phyloP scores from a whole-genome alignment of 805 yeast genomes.

The Saccharomycopsis sp. region DNA sequence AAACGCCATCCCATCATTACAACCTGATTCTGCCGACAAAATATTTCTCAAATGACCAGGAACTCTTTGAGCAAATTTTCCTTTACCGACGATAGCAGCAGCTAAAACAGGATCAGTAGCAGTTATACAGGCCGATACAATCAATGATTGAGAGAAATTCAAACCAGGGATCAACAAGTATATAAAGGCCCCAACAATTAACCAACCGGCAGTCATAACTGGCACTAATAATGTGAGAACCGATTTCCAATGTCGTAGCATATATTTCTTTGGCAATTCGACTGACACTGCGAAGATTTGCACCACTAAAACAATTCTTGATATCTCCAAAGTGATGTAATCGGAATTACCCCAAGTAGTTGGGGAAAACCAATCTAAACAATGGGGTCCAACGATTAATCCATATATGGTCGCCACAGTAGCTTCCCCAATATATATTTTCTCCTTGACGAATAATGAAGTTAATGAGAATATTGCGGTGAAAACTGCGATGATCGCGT shows the following conservation, averaged over 20 bases:
- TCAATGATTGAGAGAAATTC: constrained; percentile 61
- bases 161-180: constrained; percentile 73
- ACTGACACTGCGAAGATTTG: constrained; percentile 95
- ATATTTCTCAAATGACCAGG: constrained; percentile 88
- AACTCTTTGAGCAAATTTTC: constrained; percentile 82
- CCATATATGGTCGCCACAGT: constrained; percentile 84
- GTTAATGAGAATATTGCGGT: constrained; percentile 73
- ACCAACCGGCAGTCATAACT: constrained; percentile 89
- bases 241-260: constrained; percentile 77
- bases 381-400: constrained; percentile 81
- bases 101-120: constrained; percentile 96
- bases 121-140: constrained; percentile 81
- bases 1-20: constrained; percentile 95
- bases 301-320: constrained; percentile 74
- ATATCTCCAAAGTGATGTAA: constrained; percentile 71
- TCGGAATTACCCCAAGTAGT: constrained; percentile 81
- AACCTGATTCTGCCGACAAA: constrained; percentile 79
- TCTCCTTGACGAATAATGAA: constrained; percentile 77
- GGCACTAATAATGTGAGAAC: constrained; percentile 71
- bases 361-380: constrained; percentile 78
- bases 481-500: constrained; percentile 81
- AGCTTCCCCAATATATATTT: constrained; percentile 84
- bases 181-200: constrained; percentile 69
- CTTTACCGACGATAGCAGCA: constrained; percentile 92
- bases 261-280: constrained; percentile 83